phyloP scores from a whole-genome alignment of 176 grass and related monocot species.

The Poa pratensis region DNA sequence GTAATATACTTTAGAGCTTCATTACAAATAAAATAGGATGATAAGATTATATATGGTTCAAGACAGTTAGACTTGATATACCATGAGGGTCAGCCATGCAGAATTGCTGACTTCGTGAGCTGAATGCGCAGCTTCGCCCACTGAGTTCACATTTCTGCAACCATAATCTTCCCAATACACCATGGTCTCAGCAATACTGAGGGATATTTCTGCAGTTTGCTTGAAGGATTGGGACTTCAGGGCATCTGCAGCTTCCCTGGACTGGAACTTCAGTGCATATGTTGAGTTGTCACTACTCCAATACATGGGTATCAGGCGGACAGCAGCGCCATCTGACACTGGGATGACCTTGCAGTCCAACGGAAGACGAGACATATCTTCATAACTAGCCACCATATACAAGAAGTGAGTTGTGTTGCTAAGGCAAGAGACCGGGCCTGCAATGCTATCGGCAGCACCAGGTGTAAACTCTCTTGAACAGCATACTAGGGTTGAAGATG shows the following conservation, averaged over 20 bases:
- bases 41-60: too few relatives aligned
- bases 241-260: too few relatives aligned
- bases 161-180: background rate
- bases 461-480: background rate
- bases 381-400: background rate
- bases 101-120: conserved; percentile 20
- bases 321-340: background rate
- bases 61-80: background rate
- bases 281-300: background rate
- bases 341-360: background rate
- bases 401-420: background rate
- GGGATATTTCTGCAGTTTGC: conserved; percentile 8
- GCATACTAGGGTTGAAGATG: background rate
- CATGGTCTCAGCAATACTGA: background rate
- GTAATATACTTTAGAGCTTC: background rate
- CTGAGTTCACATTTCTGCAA: background rate
- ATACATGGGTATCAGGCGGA: background rate
- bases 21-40: background rate
- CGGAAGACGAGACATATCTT: background rate
- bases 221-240: background rate
- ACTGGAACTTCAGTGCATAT: too few relatives aligned
- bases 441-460: background rate
- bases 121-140: conserved; percentile 27
- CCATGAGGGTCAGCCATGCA: conserved; percentile 25
- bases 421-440: background rate